These are phyloP conservation scores for Blastocystis sp. DNA, from an alignment of 352 stramenopile genomes.

Conservation along the genomic window DNA sequence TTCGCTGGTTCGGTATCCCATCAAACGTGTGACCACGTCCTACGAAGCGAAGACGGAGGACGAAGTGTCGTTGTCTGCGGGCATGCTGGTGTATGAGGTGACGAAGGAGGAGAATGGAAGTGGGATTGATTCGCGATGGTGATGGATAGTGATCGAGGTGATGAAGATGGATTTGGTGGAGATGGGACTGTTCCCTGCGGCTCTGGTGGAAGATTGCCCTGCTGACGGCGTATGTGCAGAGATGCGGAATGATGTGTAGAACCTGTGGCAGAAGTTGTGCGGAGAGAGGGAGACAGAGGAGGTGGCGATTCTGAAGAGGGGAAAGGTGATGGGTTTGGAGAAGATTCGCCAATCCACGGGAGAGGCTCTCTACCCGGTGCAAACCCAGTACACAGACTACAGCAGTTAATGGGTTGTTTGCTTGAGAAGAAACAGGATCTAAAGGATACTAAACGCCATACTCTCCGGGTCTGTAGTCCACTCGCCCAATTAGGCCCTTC, in stretches of 20 bases:
- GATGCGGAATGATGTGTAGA: background rate
- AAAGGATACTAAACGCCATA: background rate
- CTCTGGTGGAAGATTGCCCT: background rate
- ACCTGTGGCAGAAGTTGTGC: slow-evolving; percentile 9
- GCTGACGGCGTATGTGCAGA: background rate
- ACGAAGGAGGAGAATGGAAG: background rate
- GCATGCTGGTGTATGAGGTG: background rate
- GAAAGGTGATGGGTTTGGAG: background rate
- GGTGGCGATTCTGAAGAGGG: slow-evolving; percentile 37
- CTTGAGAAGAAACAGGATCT: background rate
- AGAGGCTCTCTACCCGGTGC: background rate
- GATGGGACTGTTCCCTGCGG: slow-evolving; percentile 19
- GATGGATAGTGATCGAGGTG: slow-evolving; percentile 23
- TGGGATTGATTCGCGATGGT: background rate
- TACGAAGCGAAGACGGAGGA: slow-evolving; percentile 17
- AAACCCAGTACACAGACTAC: slow-evolving; percentile 10
- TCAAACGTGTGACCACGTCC: background rate
- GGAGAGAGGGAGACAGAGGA: background rate
- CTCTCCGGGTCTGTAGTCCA: background rate
- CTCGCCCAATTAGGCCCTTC: background rate
- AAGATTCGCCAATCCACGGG: background rate
- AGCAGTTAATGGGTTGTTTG: background rate
- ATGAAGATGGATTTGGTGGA: slow-evolving; percentile 43
- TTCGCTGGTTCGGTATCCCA: slow-evolving; percentile 9
- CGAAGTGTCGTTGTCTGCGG: background rate